phyloP scores from a whole-genome alignment of 2,329 filamentous ascomycete species.

The Alternaria sp. region DNA sequence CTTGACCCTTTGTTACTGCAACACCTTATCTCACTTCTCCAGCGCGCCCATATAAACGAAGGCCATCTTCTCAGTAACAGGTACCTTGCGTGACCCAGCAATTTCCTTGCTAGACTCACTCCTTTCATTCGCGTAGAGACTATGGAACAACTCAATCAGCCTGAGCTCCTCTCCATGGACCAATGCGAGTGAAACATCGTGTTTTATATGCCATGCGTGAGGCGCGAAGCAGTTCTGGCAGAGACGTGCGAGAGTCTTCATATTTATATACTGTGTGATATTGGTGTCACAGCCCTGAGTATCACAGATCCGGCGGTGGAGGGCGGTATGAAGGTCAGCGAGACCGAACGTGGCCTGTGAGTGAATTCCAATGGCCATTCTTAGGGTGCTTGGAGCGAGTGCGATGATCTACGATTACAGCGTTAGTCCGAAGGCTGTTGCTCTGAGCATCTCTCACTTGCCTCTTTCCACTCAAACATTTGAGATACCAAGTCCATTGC shows the following conservation, averaged over 20 bases:
- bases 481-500: not conserved
- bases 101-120: not conserved
- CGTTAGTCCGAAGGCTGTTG: not conserved
- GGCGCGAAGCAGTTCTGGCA: not conserved
- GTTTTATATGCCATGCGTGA: not conserved
- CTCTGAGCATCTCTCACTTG: not conserved
- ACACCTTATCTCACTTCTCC: not conserved
- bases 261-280: not conserved
- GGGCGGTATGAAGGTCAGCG: not conserved
- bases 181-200: not conserved
- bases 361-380: not conserved
- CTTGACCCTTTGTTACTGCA: not conserved
- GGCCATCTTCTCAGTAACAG: not conserved
- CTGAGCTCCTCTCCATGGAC: not conserved
- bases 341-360: not conserved
- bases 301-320: not conserved
- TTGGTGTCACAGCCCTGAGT: not conserved
- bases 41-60: not conserved
- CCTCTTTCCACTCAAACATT: not conserved
- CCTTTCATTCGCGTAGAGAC: not conserved
- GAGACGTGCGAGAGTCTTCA: not conserved
- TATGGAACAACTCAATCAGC: too few relatives aligned
- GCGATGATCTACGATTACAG: not conserved
- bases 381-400: not conserved
- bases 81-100: not conserved